Conservation (phyloP, 2,329 filamentous ascomycete genomes). For the Rosellinia necatrix region DNA sequence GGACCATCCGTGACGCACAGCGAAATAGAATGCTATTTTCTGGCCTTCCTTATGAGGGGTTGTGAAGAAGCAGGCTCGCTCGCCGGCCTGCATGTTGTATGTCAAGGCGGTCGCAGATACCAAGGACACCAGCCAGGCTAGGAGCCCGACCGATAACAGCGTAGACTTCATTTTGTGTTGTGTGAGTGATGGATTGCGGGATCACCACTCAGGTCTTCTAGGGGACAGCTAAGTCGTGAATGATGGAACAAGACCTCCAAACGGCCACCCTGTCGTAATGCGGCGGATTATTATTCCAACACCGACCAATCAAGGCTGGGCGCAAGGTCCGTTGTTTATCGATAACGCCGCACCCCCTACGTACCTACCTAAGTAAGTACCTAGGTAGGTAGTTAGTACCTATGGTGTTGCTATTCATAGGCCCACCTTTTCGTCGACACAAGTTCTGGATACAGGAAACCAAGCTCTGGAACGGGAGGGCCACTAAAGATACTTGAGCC, state of each 20-base stretch:
- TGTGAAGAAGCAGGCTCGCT: conserved; percentile 95
- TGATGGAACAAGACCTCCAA: conserved; percentile 2
- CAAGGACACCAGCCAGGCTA: conserved; percentile 72
- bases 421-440: too few species aligned
- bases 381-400: too few species aligned
- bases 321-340: too few species aligned
- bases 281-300: conserved; percentile 23
- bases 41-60: conserved; percentile 75
- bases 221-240: conserved; percentile 35
- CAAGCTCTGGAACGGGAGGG: too few species aligned
- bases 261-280: conserved; percentile 25
- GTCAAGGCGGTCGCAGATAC: conserved; percentile 89
- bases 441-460: too few species aligned
- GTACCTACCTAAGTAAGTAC: neutral
- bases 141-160: conserved; percentile 65
- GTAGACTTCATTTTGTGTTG: conserved; percentile 66
- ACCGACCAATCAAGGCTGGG: too few species aligned
- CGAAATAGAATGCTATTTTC: conserved; percentile 99
- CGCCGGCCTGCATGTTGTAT: conserved; percentile 87
- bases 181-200: conserved; percentile 31
- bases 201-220: conserved; percentile 26
- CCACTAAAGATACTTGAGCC: too few species aligned
- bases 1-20: conserved; percentile 61
- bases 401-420: too few species aligned
- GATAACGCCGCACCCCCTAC: conserved; percentile 11